A percentile compares a stretch with the other conserved stretches of the same genome.
Conservation (phyloP, 768 basidiomycete genomes). For the Floccularia luteovirens region DNA sequence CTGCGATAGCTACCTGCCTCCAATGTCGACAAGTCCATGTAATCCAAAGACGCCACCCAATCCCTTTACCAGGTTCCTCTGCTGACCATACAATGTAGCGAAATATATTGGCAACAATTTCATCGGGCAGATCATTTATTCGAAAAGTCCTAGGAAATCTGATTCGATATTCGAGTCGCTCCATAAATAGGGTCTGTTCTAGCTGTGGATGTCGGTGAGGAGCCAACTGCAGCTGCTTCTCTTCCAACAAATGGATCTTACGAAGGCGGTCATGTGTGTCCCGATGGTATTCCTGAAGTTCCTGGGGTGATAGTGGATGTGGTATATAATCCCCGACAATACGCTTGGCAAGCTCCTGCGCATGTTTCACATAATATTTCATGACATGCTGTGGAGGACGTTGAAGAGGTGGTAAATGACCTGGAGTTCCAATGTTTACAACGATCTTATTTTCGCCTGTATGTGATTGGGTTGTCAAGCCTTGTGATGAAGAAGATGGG, state of each 20-base stretch:
- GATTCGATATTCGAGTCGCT: slow-evolving; percentile 22
- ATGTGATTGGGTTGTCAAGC: neutral
- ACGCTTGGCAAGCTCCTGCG: neutral
- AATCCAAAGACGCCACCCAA: slow-evolving; percentile 34
- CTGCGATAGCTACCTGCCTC: slow-evolving; percentile 39
- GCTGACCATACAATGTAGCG: slow-evolving; percentile 52
- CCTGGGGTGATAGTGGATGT: slow-evolving; percentile 9
- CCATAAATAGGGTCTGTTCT: slow-evolving; percentile 19
- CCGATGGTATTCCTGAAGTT: slow-evolving; percentile 7
- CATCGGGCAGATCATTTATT: slow-evolving; percentile 54
- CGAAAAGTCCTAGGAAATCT: slow-evolving; percentile 36
- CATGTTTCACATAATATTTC: slow-evolving; percentile 4
- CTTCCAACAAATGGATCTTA: slow-evolving; percentile 9
- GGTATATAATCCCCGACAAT: slow-evolving; percentile 12
- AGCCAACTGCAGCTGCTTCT: slow-evolving; percentile 1
- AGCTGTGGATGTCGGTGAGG: slow-evolving; percentile 9
- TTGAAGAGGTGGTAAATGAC: neutral
- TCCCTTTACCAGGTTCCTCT: slow-evolving; percentile 21
- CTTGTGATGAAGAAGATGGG: too few species aligned
- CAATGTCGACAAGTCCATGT: slow-evolving; percentile 55
- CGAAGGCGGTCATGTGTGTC: slow-evolving; percentile 11
- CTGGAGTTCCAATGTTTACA: neutral
- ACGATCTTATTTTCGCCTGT: neutral
- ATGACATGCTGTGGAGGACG: slow-evolving; percentile 2
- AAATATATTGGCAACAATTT: slow-evolving; percentile 61